Evolutionary conservation across 768 basidiomycete genomes (phyloP).

Genomic region (Hortiboletus campestris): DNA sequence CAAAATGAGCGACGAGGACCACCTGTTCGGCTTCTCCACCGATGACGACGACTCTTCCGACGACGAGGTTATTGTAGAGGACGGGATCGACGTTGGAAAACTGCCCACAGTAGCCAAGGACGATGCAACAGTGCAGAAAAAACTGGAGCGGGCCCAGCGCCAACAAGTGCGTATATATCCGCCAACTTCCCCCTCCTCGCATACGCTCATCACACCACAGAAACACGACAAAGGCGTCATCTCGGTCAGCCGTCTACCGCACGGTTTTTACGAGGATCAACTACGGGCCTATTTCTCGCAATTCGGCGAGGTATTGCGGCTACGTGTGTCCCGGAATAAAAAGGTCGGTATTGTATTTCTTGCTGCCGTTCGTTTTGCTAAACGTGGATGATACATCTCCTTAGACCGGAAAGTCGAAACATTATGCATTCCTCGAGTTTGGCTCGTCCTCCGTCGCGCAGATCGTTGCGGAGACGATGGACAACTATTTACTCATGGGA

Average conservation of each 20-base stretch:
- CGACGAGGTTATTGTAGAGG: constrained; percentile 61
- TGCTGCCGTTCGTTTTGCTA: background rate
- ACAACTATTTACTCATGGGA: constrained; percentile 95
- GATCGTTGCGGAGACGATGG: constrained; percentile 98
- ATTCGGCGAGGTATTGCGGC: constrained; percentile 85
- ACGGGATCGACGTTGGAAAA: constrained; percentile 64
- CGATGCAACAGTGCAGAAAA: constrained; percentile 72
- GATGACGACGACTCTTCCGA: constrained; percentile 78
- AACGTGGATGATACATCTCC: background rate
- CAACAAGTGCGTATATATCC: constrained; percentile 55
- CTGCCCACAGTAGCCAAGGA: constrained; percentile 89
- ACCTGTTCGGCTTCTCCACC: constrained; percentile 71
- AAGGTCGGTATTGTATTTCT: constrained; percentile 49
- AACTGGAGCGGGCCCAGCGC: constrained; percentile 56
- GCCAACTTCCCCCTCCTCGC: background rate
- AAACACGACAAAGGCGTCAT: constrained; percentile 81
- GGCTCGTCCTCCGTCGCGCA: constrained; percentile 83
- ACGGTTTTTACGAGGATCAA: constrained; percentile 97
- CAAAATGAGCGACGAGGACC: constrained; percentile 39
- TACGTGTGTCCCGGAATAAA: constrained; percentile 91
- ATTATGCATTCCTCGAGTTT: constrained; percentile 97
- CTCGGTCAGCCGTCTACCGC: constrained; percentile 88
- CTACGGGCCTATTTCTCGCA: constrained; percentile 91
- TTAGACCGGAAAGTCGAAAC: constrained; percentile 93
- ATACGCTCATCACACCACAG: constrained; percentile 4